Percentiles rank a stretch among this genome's conserved stretches.
Conservation (phyloP, 345 rosid genomes). For the Geranium brycei region DNA sequence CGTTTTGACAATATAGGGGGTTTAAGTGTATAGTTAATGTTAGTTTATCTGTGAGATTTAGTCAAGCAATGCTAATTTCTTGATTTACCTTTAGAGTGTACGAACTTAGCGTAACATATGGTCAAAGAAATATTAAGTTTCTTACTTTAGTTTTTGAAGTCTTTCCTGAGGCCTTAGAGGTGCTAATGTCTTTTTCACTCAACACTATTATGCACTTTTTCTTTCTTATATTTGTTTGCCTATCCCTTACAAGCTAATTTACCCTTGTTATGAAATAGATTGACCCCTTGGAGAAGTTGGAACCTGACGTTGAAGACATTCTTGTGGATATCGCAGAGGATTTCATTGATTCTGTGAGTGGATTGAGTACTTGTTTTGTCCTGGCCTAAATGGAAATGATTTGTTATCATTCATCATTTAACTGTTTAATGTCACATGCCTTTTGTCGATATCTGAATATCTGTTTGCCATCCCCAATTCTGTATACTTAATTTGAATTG, state of each 20-base stretch:
- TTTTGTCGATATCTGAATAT: too few species aligned
- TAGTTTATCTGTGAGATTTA: too few species aligned
- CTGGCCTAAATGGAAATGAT: not conserved
- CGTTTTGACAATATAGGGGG: not conserved
- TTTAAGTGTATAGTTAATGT: too few species aligned
- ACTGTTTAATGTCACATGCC: too few species aligned
- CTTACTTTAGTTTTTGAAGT: not conserved
- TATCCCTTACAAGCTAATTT: not conserved
- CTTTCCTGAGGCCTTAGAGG: not conserved
- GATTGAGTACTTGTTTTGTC: constrained; percentile 8
- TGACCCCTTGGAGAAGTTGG: constrained; percentile 82
- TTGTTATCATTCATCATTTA: too few species aligned
- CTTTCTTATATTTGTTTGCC: not conserved
- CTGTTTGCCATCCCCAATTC: too few species aligned
- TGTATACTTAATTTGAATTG: too few species aligned
- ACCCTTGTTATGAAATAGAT: constrained; percentile 34
- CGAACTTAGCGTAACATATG: not conserved
- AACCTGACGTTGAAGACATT: constrained; percentile 86
- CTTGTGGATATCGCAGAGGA: constrained; percentile 93
- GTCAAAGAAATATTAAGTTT: not conserved
- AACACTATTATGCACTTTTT: not conserved
- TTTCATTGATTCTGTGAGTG: constrained; percentile 82
- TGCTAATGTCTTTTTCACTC: not conserved
- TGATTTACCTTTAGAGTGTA: not conserved
- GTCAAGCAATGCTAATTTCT: not conserved